Evolutionary conservation across 495 filamentous ascomycete genomes (phyloP), one percentile per base, ranked within the genome.

Genomic region (Penicillium longicatenatum): DNA sequence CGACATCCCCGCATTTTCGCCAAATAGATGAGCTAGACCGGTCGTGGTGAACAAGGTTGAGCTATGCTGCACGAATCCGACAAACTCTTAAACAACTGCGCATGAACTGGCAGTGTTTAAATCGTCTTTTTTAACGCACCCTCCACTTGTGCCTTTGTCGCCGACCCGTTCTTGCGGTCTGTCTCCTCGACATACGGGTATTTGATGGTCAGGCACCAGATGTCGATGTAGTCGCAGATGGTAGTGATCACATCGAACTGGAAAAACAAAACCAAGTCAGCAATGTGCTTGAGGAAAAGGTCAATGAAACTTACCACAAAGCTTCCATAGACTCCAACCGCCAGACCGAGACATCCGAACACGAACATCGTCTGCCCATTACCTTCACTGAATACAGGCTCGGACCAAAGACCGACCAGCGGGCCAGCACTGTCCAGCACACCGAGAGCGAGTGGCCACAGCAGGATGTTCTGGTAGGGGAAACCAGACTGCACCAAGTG

Each of bases 191-290:
- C 60, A 43, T 69, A 72, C 1, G 76, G 76, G 54, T 79, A 87
- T 80, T 98, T 98, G 71, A 98, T 98, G 0, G 89, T 96, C 72
- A 98, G 78, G 66, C 94, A 98, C 90, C 91, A 97, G 65, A 98
- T 98, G 70, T 98, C 94, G 54, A 97, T 80, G 70, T 96, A 95
- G 67, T 98, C 94, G 70, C 94, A 98, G 65, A 98, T 98, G 22
- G 92, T 93, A 11, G 92, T 90, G 60, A 98, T 95, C 30, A 98
- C 91, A 70, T 97, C 94, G 45, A 89, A 75, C 83, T 86, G 54
- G 51, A 29, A 14, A 43, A 29, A 37, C 17, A 1, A 49, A 66
- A 59, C 47, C 63, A 33, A 46, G 33, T 59, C 39, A 37, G 42
- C 17, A 29, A 9, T 42, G 14, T 3, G 19, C 42, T 12, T 8